Conservation (phyloP, 169 alveolate genomes). For the Eimeria sp. region DNA sequence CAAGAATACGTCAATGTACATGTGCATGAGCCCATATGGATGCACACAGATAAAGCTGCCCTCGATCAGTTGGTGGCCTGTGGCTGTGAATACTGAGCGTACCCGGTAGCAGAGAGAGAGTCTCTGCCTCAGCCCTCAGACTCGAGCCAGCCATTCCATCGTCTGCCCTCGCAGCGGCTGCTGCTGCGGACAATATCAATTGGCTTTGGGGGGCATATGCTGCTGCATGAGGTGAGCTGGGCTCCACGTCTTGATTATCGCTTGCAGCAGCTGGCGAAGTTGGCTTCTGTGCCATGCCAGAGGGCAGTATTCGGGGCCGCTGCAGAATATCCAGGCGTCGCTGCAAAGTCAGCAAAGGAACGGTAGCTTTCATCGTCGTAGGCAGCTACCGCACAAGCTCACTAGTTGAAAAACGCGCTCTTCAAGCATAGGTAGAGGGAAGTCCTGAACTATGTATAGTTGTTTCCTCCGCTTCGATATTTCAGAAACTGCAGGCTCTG, state of each 20-base stretch:
- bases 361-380: not conserved
- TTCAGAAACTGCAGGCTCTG: not conserved
- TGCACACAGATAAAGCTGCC: not conserved
- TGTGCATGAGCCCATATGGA: not conserved
- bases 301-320: constrained; percentile 61
- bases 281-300: constrained; percentile 48
- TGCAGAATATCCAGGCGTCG: constrained; percentile 65
- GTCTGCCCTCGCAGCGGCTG: constrained; percentile 74
- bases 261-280: constrained; percentile 43
- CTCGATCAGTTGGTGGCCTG: not conserved
- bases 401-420: not conserved
- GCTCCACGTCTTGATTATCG: constrained; percentile 48
- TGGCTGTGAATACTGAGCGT: not conserved
- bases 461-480: not conserved
- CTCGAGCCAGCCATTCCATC: constrained; percentile 75
- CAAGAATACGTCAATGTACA: not conserved
- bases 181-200: constrained; percentile 21
- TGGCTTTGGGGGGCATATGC: not conserved
- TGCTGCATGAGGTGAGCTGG: constrained; percentile 1
- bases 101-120: constrained; percentile 68
- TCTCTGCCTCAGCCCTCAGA: constrained; percentile 66
- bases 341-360: not conserved
- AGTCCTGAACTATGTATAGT: not conserved
- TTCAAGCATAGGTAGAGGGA: not conserved
- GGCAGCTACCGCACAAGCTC: not conserved